Conservation (phyloP, 345 rosid species). For the Draba incana region DNA sequence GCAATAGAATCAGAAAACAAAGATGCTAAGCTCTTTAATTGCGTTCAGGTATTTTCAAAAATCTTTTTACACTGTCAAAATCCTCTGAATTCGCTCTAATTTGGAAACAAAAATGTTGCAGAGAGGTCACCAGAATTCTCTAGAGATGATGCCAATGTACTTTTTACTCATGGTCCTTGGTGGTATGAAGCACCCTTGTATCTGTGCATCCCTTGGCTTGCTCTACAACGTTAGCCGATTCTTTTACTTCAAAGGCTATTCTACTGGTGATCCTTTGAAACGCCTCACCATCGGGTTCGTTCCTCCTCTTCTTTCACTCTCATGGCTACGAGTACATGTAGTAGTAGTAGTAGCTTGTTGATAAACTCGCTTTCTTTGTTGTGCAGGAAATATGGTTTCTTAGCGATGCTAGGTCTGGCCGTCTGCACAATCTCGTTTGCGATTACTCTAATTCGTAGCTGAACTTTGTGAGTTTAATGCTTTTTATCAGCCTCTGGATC, state of each 20-base stretch:
- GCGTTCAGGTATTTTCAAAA: conserved; percentile 62
- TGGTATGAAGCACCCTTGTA: conserved; percentile 74
- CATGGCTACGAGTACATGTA: no score
- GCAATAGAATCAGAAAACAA: conserved; percentile 80
- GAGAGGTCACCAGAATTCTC: conserved; percentile 94
- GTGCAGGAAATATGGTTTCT: conserved; percentile 70
- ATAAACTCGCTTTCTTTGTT: neutral
- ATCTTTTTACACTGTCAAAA: neutral
- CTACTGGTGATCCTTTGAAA: conserved; percentile 77
- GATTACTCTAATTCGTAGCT: conserved; percentile 52
- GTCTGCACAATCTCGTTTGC: conserved; percentile 73
- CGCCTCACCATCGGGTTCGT: conserved; percentile 80
- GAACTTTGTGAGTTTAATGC: neutral
- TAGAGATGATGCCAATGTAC: conserved; percentile 87
- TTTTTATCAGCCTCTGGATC: no score
- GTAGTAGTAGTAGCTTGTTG: no score
- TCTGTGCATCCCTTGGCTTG: conserved; percentile 57
- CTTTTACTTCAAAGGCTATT: conserved; percentile 85
- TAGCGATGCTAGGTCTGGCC: conserved; percentile 60
- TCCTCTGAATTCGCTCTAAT: no score
- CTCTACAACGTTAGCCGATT: conserved; percentile 56
- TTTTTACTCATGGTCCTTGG: conserved; percentile 72
- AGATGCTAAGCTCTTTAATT: conserved; percentile 82
- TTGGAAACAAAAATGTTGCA: neutral
- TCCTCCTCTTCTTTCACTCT: no score